Conservation (phyloP, 2,329 filamentous ascomycete genomes). For the Colletotrichum caudatum region DNA sequence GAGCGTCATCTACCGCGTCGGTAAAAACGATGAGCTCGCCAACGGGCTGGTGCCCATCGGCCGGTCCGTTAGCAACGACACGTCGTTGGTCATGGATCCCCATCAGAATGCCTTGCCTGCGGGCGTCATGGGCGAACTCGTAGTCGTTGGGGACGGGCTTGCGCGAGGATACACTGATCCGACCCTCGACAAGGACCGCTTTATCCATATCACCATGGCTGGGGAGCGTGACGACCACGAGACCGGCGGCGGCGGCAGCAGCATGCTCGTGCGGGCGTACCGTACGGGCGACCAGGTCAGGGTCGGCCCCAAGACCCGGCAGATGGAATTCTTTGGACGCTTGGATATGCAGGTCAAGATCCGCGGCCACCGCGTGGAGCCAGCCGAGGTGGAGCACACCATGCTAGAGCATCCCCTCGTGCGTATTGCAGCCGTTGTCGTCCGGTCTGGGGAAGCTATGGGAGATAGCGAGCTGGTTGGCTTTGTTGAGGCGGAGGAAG, state of each 20-base stretch:
- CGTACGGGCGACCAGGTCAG: slow-evolving; percentile 45
- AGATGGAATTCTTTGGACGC: slow-evolving; percentile 47
- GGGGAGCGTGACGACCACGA: background rate
- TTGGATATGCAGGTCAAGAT: slow-evolving; percentile 46
- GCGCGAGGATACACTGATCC: slow-evolving; percentile 45
- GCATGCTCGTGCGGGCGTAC: slow-evolving; percentile 44
- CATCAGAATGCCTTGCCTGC: slow-evolving; percentile 43
- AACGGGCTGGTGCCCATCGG: no score
- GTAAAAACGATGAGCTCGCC: no score
- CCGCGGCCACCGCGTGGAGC: slow-evolving; percentile 48
- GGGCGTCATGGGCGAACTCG: slow-evolving; percentile 44
- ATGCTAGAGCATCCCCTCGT: slow-evolving; percentile 37
- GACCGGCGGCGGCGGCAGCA: no score
- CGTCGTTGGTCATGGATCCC: slow-evolving; percentile 43
- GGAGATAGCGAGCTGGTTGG: no score
- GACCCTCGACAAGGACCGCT: slow-evolving; percentile 31
- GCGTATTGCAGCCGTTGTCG: slow-evolving; percentile 43
- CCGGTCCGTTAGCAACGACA: no score
- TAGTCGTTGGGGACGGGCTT: slow-evolving; percentile 34
- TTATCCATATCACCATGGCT: slow-evolving; percentile 38
- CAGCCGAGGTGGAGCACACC: slow-evolving; percentile 46
- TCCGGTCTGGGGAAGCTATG: no score
- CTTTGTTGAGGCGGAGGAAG: no score
- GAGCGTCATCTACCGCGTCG: no score
- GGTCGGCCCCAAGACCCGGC: slow-evolving; percentile 40